Evolutionary conservation across 768 basidiomycete genomes (phyloP).

Genomic region (Kwoniella botswanensis): DNA sequence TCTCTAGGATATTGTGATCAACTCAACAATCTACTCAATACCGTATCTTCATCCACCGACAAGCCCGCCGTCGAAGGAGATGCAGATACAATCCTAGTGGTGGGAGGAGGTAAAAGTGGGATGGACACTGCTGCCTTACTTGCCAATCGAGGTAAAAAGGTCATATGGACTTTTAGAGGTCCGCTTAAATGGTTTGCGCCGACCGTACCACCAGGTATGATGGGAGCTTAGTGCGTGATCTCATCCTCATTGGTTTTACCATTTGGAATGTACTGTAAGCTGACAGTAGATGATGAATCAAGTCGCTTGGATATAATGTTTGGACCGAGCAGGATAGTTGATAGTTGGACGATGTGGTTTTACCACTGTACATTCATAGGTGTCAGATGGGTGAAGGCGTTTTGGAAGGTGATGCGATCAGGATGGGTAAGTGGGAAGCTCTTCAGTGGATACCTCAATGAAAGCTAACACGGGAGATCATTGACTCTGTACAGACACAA

Average conservation of each 20-base stretch:
- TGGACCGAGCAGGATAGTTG: slow-evolving; percentile 13
- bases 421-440: slow-evolving; percentile 6
- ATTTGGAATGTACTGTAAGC: background rate
- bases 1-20: background rate
- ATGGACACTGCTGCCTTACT: slow-evolving; percentile 24
- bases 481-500: background rate
- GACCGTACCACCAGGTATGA: slow-evolving; percentile 17
- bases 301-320: slow-evolving; percentile 24
- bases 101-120: slow-evolving; percentile 24
- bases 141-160: slow-evolving; percentile 19
- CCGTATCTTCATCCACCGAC: background rate
- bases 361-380: slow-evolving; percentile 16
- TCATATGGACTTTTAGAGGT: slow-evolving; percentile 21
- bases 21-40: slow-evolving; percentile 1
- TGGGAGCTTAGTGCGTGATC: slow-evolving; percentile 20
- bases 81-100: slow-evolving; percentile 14
- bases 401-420: slow-evolving; percentile 20
- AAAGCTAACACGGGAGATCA: background rate
- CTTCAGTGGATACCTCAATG: too few species aligned
- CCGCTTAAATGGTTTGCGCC: slow-evolving; percentile 28
- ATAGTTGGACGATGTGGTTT: slow-evolving; percentile 26
- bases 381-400: slow-evolving; percentile 3
- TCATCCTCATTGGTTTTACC: background rate
- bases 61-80: slow-evolving; percentile 2
- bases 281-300: too few species aligned